Evolutionary conservation across 139 green algal genomes (phyloP), one percentile per base, ranked within the genome.

Genomic region (Protoeuglena noctilucae): DNA sequence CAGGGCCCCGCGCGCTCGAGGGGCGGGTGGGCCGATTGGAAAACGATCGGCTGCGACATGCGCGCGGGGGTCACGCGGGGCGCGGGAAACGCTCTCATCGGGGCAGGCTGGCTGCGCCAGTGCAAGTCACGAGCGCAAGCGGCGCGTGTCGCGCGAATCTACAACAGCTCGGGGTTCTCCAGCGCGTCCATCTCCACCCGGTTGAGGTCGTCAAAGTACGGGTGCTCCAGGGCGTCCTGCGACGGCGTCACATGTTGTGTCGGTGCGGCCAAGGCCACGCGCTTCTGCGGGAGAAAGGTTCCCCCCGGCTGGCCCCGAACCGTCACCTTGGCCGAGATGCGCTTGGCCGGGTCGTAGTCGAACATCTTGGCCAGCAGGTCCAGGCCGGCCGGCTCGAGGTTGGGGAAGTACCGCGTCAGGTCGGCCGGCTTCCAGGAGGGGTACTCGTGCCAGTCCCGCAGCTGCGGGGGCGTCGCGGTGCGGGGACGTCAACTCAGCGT

Each of bases 161-260:
- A 43, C 34, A 12, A 7, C 9, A 43, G 34, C 34, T 43, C 34
- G 34, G 34, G 34, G 34, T 43, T 82, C 62, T 90, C 81, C 3
- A 90, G 66, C n/a, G 58, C 54, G 54, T 93, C 83, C 1, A 93
- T 66, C 5, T 48, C 27, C 3, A 19, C 68, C 66, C 74, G 81
- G 66, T 88, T 73, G 24, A 86, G 66, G 39, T 88, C 82, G 39
- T 70, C 58, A 46, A 93, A 92, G 54, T 79, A 93, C 6, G 65
- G 65, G 59, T 93, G 84, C 43, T 70, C 23, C 23, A 90, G 63
- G 0, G 82, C 82, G 24, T 67, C 54, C 0, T 60, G 12, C 12
- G 39, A 45, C 12, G 16, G 12, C 16, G 39, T n/a, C 12, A 45
- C 39, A 45, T 12, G 16, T n/a, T 12, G 12, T 45, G 39, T n/a